Conservation (phyloP, 352 stramenopile genomes). For the Pythium grandisporangium region DNA sequence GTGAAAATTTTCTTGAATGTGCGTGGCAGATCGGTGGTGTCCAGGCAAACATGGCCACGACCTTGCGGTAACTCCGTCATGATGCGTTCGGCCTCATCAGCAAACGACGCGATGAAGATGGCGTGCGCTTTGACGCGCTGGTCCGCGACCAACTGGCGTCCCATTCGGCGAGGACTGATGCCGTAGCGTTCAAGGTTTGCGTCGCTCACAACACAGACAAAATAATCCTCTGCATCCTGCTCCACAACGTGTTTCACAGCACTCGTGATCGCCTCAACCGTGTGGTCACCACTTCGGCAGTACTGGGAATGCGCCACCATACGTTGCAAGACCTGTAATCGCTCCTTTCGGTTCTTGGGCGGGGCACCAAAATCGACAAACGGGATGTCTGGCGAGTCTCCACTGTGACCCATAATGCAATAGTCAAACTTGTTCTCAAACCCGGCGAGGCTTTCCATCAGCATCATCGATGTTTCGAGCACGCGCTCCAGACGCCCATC, state of each 20-base stretch:
- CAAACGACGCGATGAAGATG: slow-evolving; percentile 82
- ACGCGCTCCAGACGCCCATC: slow-evolving; percentile 88
- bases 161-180: slow-evolving; percentile 47
- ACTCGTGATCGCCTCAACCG: slow-evolving; percentile 85
- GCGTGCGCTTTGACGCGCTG: slow-evolving; percentile 58
- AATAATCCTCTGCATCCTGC: slow-evolving; percentile 60
- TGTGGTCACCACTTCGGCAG: slow-evolving; percentile 91
- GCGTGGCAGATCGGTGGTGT: slow-evolving; percentile 66
- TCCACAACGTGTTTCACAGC: slow-evolving; percentile 65
- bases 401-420: slow-evolving; percentile 90
- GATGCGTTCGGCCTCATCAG: slow-evolving; percentile 68
- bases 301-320: slow-evolving; percentile 95
- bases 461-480: slow-evolving; percentile 91
- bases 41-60: slow-evolving; percentile 67
- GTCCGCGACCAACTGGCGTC: slow-evolving; percentile 39
- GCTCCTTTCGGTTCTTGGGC: slow-evolving; percentile 78
- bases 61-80: slow-evolving; percentile 48
- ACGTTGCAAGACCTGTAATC: slow-evolving; percentile 86
- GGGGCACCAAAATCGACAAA: slow-evolving; percentile 87
- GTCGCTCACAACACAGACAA: slow-evolving; percentile 93
- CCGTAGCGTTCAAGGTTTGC: slow-evolving; percentile 94
- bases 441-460: slow-evolving; percentile 93
- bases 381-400: slow-evolving; percentile 78
- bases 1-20: slow-evolving; percentile 86
- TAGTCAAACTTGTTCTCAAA: slow-evolving; percentile 89